Base-by-base conservation (phyloP, 1,284 basidiomycete species). In the Trichosporon ovoides region DNA sequence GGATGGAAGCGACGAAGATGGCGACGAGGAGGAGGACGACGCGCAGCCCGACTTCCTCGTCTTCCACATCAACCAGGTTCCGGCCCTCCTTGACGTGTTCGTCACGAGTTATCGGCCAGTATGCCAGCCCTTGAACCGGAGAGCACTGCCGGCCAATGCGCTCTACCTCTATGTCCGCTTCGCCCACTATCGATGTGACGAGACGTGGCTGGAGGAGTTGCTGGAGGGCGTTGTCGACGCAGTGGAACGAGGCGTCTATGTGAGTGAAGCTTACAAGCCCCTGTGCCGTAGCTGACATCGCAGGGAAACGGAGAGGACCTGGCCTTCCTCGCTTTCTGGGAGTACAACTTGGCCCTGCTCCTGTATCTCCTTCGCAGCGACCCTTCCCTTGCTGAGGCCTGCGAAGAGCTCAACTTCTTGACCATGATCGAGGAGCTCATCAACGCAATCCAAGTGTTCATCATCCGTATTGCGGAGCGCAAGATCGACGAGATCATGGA, bases 381-480 rank as follows among this genome's bases (percentile, higher is more conserved):
- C 72, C 82, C 83, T 46, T 82, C 83, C 11, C 84, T 93, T 58
- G 84, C 82, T 56, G 83, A 84, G 60, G 84, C 85, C 2, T 92
- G 89, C 68, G 88, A 91, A 67, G 82, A 87, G 70, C 77, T 93
- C 51, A 88, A 87, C 36, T 85, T 89, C n/a, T 46, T 77, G 31
- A 55, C 61, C 36, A 73, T 76, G 70, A 61, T 78, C 19, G 74
- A 75, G 59, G 91, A 95, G 78, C 85, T 96, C 28, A 84, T 97
- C 60, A 94, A 97, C 74, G 93, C 94, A 43, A 88, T 97, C 52
- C 95, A 91, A 70, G 95, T 98, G 24, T 96, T 97, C 74, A 86
- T 98, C 67, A 95, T 98, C 66, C 88, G 95, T 52, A 87, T 91
- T 61, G 87, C 89, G 7, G 95, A 98, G 75, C 82, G 88, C 53